Conservation (phyloP, 1,284 basidiomycete genomes). For the Somion occarium region DNA sequence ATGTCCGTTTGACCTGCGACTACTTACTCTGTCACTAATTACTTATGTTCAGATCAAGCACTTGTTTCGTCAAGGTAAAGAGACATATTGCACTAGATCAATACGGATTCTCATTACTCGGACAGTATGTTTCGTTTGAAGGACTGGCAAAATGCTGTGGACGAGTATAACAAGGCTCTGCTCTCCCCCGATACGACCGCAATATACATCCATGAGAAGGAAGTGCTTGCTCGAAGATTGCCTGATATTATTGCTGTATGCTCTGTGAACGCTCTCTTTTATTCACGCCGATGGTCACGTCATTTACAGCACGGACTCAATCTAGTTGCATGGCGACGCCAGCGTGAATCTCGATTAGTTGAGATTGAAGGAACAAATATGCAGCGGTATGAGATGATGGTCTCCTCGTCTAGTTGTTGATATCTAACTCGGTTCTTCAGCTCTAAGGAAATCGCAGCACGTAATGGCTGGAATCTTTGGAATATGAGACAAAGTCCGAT, state of each 20-base stretch:
- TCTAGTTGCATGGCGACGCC: too few relatives aligned
- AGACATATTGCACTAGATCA: not conserved
- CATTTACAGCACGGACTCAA: too few relatives aligned
- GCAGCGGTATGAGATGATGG: too few relatives aligned
- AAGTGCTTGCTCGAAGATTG: not conserved
- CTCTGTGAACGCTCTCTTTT: too few relatives aligned
- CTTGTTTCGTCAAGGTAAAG: not conserved
- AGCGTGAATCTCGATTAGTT: too few relatives aligned
- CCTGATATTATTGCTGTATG: too few relatives aligned
- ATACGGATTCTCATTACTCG: not conserved
- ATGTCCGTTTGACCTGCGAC: not conserved
- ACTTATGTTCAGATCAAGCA: not conserved
- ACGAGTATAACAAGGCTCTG: conserved; percentile 20
- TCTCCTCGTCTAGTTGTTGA: too few relatives aligned
- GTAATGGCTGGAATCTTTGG: conserved; percentile 14
- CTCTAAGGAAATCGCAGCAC: not conserved
- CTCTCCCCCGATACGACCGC: conserved; percentile 3
- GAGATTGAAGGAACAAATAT: too few relatives aligned
- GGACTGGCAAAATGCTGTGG: conserved; percentile 11
- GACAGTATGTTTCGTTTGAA: not conserved
- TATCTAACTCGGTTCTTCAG: not conserved
- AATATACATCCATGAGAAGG: not conserved
- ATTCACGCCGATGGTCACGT: too few relatives aligned
- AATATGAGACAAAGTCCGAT: conserved; percentile 17
- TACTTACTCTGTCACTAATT: too few relatives aligned